Base-by-base conservation (phyloP, 495 filamentous ascomycete species). In the Aspergillus indologenus region DNA sequence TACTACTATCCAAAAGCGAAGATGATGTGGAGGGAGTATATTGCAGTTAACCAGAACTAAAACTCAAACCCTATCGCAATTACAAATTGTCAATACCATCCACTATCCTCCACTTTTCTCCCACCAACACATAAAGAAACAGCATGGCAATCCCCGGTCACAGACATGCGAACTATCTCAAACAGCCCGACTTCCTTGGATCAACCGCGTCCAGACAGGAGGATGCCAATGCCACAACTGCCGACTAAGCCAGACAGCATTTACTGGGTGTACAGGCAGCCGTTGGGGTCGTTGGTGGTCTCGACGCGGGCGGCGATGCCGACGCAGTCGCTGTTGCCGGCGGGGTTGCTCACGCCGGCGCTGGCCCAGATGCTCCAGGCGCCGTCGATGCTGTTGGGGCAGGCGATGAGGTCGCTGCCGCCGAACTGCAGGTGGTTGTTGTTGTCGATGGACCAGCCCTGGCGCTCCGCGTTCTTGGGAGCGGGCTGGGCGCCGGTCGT, bases 251-350 rank as follows among this genome's bases (percentile, higher is more conserved):
- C 3, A 3, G 26, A 29, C 4, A 4, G 7, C 7, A 51, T 51
- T 19, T 51, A 51, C 23, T 31, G 15, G 84, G 90, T 73, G 85
- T 87, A 54, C 79, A 82, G 15, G 86, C 89, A 52, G 83, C 81
- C 55, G 51, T 64, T 68, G 29, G 75, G 67, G 19, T 64, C 61
- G 17, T 53, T 47, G 42, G 53, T 66, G 61, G 68, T 62, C 31
- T 69, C 58, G 5, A 77, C 70, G 19, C 69, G 72, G 26, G 69
- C 71, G 6, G 61, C 63, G 57, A 82, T 69, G 22, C 75, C 71
- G 20, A 80, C 61, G 57, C 81, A 84, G 53, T 71, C 61, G 56
- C 66, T 20, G 66, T 80, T 79, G 34, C 66, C 67, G 14, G 53
- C 80, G n/a, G 80, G 81, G 64, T 77, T 71, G 1, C 61, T 45